Evolutionary conservation across 768 basidiomycete species (phyloP).

Genomic region (Leccinellum luteum): DNA sequence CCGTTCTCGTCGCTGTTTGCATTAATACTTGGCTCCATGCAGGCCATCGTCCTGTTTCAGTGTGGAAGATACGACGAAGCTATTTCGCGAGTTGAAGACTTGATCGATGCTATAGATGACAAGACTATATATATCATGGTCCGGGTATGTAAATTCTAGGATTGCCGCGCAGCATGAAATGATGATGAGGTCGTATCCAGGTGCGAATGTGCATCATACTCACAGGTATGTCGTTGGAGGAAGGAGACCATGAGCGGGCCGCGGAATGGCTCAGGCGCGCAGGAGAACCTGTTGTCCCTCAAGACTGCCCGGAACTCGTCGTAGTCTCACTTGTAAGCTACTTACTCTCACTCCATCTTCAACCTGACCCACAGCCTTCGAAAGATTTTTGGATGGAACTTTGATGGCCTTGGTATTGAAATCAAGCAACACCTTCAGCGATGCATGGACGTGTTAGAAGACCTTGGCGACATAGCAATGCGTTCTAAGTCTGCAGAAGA

Average conservation of each 20-base stretch:
- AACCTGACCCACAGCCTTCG: not conserved
- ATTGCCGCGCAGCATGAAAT: too few species aligned
- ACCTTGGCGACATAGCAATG: not conserved
- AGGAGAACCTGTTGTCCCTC: not conserved
- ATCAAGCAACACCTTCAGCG: not conserved
- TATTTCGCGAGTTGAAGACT: not conserved
- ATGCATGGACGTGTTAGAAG: not conserved
- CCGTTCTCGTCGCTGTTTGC: accelerated
- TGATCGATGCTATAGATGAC: not conserved
- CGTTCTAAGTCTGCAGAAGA: not conserved
- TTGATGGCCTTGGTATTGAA: not conserved
- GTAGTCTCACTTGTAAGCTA: constrained; percentile 8
- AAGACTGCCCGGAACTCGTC: not conserved
- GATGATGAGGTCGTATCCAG: not conserved
- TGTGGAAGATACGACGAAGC: constrained; percentile 1
- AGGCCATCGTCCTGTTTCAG: constrained; percentile 9
- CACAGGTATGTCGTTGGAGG: not conserved
- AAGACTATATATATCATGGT: not conserved
- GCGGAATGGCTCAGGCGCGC: not conserved
- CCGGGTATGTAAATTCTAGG: not conserved
- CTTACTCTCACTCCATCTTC: too few species aligned
- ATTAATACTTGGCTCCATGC: not conserved
- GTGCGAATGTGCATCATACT: constrained; percentile 6
- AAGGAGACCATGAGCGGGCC: not conserved
- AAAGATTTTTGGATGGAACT: constrained; percentile 12